These are phyloP conservation scores for Scutellaria barbata DNA, from an alignment of 257 asterid species.

Conservation along the genomic window DNA sequence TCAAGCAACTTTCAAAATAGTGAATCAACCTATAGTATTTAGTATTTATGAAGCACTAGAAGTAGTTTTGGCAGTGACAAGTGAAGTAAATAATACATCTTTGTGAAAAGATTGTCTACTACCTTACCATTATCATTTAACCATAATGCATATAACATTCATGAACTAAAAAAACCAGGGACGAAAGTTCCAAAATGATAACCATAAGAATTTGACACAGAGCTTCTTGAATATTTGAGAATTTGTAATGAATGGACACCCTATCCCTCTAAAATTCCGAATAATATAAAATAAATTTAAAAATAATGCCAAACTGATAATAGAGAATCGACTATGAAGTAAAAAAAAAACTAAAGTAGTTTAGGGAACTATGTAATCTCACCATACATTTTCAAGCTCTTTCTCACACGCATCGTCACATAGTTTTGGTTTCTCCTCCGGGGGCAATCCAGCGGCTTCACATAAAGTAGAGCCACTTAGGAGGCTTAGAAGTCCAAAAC, in stretches of 20 bases:
- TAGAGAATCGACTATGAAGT: neutral
- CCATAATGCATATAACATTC: neutral
- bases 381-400: conserved; percentile 95
- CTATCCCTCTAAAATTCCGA: neutral
- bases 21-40: neutral
- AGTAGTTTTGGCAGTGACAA: neutral
- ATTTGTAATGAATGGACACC: neutral
- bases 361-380: conserved; percentile 60
- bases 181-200: neutral
- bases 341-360: conserved; percentile 21
- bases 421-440: conserved; percentile 83
- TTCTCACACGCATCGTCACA: conserved; percentile 84
- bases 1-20: neutral
- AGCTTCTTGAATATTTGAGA: neutral
- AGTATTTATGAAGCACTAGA: neutral
- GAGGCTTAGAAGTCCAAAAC: conserved; percentile 49
- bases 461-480: conserved; percentile 44
- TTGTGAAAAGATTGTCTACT: neutral
- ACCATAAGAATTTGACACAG: neutral
- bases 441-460: conserved; percentile 92
- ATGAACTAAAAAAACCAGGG: neutral
- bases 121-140: neutral
- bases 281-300: neutral
- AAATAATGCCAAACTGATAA: neutral
- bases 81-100: neutral